These are phyloP conservation scores for Komagataella pastoris DNA, from an alignment of 805 yeast species.

Conservation along the genomic window DNA sequence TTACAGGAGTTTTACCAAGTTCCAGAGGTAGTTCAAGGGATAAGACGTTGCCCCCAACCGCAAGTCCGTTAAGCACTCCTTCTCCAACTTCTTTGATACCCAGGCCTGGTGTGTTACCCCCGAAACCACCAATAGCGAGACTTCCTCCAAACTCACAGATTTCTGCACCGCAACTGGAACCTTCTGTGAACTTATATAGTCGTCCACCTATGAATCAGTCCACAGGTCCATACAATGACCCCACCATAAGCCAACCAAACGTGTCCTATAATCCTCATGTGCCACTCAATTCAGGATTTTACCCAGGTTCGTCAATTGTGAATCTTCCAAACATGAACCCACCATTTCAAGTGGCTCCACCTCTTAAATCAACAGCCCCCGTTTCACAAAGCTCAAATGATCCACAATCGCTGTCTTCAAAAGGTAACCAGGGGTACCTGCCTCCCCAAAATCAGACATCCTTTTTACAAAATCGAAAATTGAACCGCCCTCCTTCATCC, in stretches of 20 bases:
- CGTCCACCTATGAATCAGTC: not conserved
- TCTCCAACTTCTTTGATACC: not conserved
- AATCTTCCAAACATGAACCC: not conserved
- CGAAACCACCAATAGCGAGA: not conserved
- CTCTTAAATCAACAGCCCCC: not conserved
- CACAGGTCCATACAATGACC: not conserved
- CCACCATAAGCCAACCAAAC: not conserved
- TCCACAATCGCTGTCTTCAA: not conserved
- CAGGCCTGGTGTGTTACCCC: not conserved
- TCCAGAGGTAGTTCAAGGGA: not conserved
- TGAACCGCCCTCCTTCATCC: not conserved
- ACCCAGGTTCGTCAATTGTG: not conserved
- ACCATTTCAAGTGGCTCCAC: not conserved
- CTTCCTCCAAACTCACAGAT: not conserved
- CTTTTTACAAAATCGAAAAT: not conserved
- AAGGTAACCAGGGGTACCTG: not conserved
- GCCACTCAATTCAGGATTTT: not conserved
- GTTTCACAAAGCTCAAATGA: not conserved
- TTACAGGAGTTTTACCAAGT: not conserved
- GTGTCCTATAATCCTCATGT: not conserved
- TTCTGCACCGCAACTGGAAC: not conserved
- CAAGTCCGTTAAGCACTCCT: not conserved
- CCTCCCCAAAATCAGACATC: not conserved
- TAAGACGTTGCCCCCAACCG: not conserved
- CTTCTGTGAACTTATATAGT: not conserved